phyloP scores from a whole-genome alignment of 2,329 filamentous ascomycete species.

The Ceratocystis cubensis region DNA sequence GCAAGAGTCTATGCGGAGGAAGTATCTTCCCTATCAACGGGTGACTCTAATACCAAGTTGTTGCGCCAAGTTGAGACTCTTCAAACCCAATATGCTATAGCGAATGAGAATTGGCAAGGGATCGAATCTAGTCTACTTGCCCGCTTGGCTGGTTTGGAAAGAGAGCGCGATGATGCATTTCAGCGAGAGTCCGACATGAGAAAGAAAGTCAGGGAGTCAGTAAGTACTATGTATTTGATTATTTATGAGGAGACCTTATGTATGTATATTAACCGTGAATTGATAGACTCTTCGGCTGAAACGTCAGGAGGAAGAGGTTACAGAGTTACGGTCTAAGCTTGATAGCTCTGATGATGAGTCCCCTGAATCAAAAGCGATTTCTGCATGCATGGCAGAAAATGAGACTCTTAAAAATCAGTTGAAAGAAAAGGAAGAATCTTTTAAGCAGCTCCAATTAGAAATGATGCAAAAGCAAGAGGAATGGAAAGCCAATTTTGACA shows the following conservation, averaged over 20 bases:
- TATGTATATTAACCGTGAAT: background rate
- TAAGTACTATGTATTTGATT: constrained; percentile 33
- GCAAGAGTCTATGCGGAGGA: constrained; percentile 80
- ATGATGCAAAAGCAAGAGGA: constrained; percentile 9
- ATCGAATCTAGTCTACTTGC: constrained; percentile 79
- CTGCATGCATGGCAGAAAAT: constrained; percentile 5
- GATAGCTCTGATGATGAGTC: background rate
- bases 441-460: constrained; percentile 14
- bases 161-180: constrained; percentile 75
- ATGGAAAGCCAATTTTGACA: background rate
- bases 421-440: background rate
- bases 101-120: constrained; percentile 94
- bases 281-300: constrained; percentile 31
- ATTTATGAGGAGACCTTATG: background rate
- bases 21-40: constrained; percentile 65
- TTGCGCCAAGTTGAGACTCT: constrained; percentile 88
- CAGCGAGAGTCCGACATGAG: constrained; percentile 77
- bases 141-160: constrained; percentile 66
- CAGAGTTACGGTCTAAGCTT: constrained; percentile 44
- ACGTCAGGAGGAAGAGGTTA: constrained; percentile 69
- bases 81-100: constrained; percentile 87
- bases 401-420: background rate
- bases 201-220: constrained; percentile 76
- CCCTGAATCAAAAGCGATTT: background rate
- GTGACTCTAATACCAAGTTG: constrained; percentile 78